Evolutionary conservation across 2,329 filamentous ascomycete species (phyloP).

Genomic region (Furcasterigmium sp.): DNA sequence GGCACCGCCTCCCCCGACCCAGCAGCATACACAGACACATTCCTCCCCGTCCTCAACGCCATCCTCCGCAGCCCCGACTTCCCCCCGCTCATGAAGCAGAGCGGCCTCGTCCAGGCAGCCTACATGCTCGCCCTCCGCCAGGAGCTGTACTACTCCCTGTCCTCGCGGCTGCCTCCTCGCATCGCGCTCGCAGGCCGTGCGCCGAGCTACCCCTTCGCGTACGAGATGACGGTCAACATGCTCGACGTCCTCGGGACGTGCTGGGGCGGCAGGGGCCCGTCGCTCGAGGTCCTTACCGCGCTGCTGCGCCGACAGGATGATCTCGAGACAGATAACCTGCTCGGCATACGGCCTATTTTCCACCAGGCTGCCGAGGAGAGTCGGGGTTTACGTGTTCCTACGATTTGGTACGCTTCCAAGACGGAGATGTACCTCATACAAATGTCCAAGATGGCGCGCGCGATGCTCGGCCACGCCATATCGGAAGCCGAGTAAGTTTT

Average conservation of each 20-base stretch:
- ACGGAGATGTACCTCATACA: not conserved
- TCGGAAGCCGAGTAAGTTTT: not conserved
- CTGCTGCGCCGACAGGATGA: not conserved
- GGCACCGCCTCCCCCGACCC: not conserved
- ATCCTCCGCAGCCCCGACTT: not conserved
- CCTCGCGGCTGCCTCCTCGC: not conserved
- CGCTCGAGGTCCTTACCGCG: too few species aligned
- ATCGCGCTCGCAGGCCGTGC: not conserved
- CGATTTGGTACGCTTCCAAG: not conserved
- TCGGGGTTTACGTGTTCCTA: too few species aligned
- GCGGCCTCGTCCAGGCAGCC: not conserved
- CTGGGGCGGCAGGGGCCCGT: too few species aligned
- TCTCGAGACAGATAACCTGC: not conserved
- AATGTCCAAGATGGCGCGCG: not conserved
- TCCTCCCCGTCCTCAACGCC: not conserved
- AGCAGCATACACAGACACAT: too few species aligned
- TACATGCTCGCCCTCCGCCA: conserved; percentile 3
- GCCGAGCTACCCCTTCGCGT: not conserved
- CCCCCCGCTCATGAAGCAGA: not conserved
- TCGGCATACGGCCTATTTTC: not conserved
- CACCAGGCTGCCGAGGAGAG: not conserved
- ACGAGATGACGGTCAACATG: not conserved
- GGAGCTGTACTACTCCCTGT: conserved; percentile 24
- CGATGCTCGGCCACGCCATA: not conserved
- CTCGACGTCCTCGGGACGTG: not conserved